phyloP scores from a whole-genome alignment of 164 flowering plant species.

The Protea cynaroides region DNA sequence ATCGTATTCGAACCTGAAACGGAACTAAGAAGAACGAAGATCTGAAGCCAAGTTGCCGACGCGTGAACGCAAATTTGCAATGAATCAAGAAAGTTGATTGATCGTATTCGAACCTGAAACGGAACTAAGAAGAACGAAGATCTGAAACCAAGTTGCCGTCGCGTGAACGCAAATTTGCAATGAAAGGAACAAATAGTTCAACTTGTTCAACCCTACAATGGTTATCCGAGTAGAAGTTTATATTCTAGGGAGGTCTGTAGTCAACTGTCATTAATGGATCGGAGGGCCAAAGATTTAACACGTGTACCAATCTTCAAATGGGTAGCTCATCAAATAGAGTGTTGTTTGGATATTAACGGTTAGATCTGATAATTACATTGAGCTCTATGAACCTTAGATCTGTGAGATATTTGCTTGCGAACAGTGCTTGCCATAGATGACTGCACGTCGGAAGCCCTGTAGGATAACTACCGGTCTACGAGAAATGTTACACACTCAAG shows the following conservation, averaged over 20 bases:
- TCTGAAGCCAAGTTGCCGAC: neutral
- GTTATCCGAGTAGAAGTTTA: neutral
- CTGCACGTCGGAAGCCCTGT: too few species aligned
- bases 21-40: neutral
- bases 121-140: neutral
- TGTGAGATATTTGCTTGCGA: neutral
- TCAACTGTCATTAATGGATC: neutral
- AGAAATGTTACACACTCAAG: too few species aligned
- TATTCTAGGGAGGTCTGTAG: neutral
- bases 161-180: neutral
- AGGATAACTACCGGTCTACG: too few species aligned
- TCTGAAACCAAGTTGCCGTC: neutral
- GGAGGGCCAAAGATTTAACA: neutral
- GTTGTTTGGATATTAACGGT: too few species aligned
- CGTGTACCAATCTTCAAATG: too few species aligned
- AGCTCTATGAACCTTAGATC: neutral
- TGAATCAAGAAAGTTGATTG: neutral
- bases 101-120: conserved; percentile 8
- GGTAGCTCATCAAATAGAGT: too few species aligned
- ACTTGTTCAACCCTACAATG: neutral
- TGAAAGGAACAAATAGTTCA: too few species aligned
- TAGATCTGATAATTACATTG: neutral
- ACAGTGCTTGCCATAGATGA: too few species aligned
- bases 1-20: conserved; percentile 8
- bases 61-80: neutral